Conservation (phyloP, 352 stramenopile genomes). For the Phytophthora crassamura region DNA sequence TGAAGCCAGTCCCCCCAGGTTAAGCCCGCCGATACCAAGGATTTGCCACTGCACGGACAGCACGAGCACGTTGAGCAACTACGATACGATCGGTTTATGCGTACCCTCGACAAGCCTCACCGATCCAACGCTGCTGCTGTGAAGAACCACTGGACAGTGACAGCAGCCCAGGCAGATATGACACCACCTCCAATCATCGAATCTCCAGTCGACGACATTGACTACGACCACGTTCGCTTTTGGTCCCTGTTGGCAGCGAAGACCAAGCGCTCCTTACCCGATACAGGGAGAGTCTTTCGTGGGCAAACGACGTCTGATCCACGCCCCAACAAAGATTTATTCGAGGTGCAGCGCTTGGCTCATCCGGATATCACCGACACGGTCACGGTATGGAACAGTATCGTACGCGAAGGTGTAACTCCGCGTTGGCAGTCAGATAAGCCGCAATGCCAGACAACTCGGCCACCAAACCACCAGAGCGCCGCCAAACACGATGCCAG, state of each 20-base stretch:
- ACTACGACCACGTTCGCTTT: conserved; percentile 4
- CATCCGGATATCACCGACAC: neutral
- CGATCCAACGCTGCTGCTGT: neutral
- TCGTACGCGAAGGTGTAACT: neutral
- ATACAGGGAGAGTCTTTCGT: neutral
- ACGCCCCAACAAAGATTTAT: conserved; percentile 18
- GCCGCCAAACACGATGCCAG: neutral
- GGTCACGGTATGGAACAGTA: conserved; percentile 7
- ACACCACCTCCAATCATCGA: neutral
- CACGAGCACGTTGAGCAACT: neutral
- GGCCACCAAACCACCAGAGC: conserved; percentile 2
- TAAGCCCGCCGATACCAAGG: too few species aligned
- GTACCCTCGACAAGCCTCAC: neutral
- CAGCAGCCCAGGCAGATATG: neutral
- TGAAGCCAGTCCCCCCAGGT: neutral
- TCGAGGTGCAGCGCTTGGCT: neutral
- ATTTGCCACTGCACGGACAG: too few species aligned
- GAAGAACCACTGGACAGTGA: neutral
- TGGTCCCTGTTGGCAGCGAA: neutral
- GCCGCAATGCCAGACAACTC: neutral
- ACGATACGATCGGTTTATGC: conserved; percentile 11
- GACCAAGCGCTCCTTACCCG: neutral
- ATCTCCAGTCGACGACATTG: neutral
- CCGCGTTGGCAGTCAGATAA: neutral
- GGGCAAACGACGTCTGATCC: neutral